A percentile compares a stretch with the other conserved stretches of the same genome.
phyloP scores from a whole-genome alignment of 1,139 yeast species.

The Nakaseomyces sp. region DNA sequence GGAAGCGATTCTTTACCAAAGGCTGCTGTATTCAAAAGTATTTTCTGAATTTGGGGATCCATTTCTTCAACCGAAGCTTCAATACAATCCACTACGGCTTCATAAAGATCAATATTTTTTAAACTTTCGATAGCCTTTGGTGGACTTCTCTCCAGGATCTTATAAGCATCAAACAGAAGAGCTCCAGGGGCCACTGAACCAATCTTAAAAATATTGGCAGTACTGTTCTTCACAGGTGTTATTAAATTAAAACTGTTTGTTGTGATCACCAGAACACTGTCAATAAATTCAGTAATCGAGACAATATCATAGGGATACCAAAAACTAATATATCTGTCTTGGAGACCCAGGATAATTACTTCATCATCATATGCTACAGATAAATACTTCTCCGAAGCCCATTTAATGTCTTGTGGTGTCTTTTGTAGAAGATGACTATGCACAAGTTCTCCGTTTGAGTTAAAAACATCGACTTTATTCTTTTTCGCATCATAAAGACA shows the following conservation, averaged over 20 bases:
- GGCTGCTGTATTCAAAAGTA: constrained; percentile 67
- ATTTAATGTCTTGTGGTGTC: not conserved
- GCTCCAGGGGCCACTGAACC: constrained; percentile 84
- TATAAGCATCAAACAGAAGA: constrained; percentile 72
- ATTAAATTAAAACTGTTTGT: constrained; percentile 52
- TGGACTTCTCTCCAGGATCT: constrained; percentile 53
- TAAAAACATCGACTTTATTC: constrained; percentile 26
- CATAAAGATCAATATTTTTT: constrained; percentile 46
- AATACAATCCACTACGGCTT: constrained; percentile 66
- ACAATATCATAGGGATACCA: constrained; percentile 39
- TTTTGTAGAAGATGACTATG: not conserved
- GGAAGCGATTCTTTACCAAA: constrained; percentile 67
- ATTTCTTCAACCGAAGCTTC: constrained; percentile 72
- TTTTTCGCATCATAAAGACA: constrained; percentile 43
- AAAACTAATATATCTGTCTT: constrained; percentile 40
- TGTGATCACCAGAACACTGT: constrained; percentile 66
- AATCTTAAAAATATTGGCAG: constrained; percentile 59
- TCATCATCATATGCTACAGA: constrained; percentile 39
- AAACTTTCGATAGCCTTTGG: constrained; percentile 81
- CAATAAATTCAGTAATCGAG: constrained; percentile 44
- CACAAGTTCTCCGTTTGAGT: not conserved
- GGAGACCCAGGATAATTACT: constrained; percentile 62
- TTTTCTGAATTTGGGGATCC: constrained; percentile 71
- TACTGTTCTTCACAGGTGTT: constrained; percentile 50
- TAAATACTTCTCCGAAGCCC: not conserved